A percentile compares a stretch with the other conserved stretches of the same genome.
Evolutionary conservation across 1,139 yeast genomes (phyloP).

Genomic region (Pichia sp.): DNA sequence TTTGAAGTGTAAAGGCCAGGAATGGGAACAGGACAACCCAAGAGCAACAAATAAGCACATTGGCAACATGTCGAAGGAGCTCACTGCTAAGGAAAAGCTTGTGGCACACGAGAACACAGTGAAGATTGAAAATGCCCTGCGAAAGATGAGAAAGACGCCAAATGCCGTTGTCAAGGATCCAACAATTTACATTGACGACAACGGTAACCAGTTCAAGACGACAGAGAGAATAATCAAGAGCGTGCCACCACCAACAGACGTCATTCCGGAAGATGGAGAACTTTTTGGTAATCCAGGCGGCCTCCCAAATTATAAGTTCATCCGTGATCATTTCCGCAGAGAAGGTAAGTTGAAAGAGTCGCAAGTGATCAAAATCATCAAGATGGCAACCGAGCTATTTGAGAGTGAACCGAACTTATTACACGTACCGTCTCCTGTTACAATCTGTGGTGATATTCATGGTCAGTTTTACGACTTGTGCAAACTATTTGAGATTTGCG

Average conservation of each 20-base stretch:
- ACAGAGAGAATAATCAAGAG: slow-evolving; percentile 57
- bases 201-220: slow-evolving; percentile 62
- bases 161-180: slow-evolving; percentile 32
- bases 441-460: slow-evolving; percentile 95
- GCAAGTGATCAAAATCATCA: slow-evolving; percentile 66
- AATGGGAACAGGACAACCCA: neutral
- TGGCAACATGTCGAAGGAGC: too few species aligned
- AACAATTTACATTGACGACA: slow-evolving; percentile 56
- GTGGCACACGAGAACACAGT: slow-evolving; percentile 39
- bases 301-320: slow-evolving; percentile 64
- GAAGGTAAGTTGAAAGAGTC: slow-evolving; percentile 75
- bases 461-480: slow-evolving; percentile 91
- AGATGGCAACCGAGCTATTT: slow-evolving; percentile 62
- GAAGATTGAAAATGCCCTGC: slow-evolving; percentile 69
- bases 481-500: slow-evolving; percentile 93
- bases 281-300: slow-evolving; percentile 53
- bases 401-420: slow-evolving; percentile 71
- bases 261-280: slow-evolving; percentile 59
- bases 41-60: slow-evolving; percentile 1
- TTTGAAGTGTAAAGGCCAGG: too few species aligned
- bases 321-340: slow-evolving; percentile 64
- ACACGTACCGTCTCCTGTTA: slow-evolving; percentile 85
- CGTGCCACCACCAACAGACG: slow-evolving; percentile 65
- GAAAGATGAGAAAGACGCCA: slow-evolving; percentile 48
- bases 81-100: slow-evolving; percentile 13